phyloP scores from a whole-genome alignment of 768 basidiomycete genomes.

The Collybia nuda region DNA sequence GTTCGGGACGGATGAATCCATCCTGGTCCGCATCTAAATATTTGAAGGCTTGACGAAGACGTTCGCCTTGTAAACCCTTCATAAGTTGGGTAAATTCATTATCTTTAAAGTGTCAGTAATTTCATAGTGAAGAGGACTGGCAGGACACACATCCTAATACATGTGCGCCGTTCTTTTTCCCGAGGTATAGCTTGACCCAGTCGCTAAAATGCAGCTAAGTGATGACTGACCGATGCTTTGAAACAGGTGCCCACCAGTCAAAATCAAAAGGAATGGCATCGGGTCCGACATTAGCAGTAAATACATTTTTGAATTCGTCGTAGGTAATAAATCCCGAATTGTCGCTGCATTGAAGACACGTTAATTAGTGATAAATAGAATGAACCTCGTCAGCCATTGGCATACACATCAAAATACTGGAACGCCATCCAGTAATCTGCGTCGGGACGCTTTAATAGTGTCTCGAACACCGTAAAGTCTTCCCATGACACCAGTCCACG shows the following conservation, averaged over 20 bases:
- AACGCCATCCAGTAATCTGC: slow-evolving; percentile 98
- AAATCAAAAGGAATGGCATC: slow-evolving; percentile 94
- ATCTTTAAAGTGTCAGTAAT: slow-evolving; percentile 42
- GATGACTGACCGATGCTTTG: neutral
- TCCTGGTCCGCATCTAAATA: slow-evolving; percentile 87
- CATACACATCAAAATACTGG: slow-evolving; percentile 93
- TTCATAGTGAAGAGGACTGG: neutral
- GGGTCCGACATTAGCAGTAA: slow-evolving; percentile 73
- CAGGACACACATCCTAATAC: slow-evolving; percentile 81
- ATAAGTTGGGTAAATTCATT: slow-evolving; percentile 98
- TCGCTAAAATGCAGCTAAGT: slow-evolving; percentile 46
- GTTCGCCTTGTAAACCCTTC: slow-evolving; percentile 98
- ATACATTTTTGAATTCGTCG: slow-evolving; percentile 93
- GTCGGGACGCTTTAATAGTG: slow-evolving; percentile 88
- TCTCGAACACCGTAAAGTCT: slow-evolving; percentile 96
- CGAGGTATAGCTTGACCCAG: slow-evolving; percentile 96
- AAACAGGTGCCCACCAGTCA: slow-evolving; percentile 60
- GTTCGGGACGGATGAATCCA: slow-evolving; percentile 90
- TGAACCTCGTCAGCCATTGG: neutral
- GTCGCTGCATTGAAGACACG: slow-evolving; percentile 51
- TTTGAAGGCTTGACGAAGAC: slow-evolving; percentile 94
- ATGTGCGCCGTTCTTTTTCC: slow-evolving; percentile 87
- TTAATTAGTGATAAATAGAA: slow-evolving; percentile 9
- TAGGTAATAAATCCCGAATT: slow-evolving; percentile 90
- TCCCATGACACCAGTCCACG: slow-evolving; percentile 88